Evolutionary conservation across 164 flowering plant genomes (phyloP), one percentile per base, ranked within the genome.

Genomic region (Saururus chinensis): DNA sequence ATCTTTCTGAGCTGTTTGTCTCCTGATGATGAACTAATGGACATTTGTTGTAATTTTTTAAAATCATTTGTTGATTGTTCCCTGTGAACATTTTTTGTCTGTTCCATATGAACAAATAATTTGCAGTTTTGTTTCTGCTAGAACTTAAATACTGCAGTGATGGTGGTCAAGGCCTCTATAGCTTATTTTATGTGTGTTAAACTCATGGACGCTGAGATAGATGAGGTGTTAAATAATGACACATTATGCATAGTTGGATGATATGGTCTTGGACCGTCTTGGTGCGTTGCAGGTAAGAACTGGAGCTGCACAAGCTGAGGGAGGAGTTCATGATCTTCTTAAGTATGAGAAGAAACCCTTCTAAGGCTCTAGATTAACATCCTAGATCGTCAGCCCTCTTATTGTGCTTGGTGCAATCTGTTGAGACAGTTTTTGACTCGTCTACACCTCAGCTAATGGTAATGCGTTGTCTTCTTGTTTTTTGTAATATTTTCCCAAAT

Each of bases 251-350:
- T 1, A 42, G 12, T 19, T 24, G 21, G 55, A 51, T 48, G 30
- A 9, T 23, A 23, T 49, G 19, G 20, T 6, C 6, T 40, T 40
- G 42, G 11, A 10, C 9, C 49, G 5, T 26, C 9, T 49, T 60
- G 9, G 7, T 54, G 37, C 21, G 8, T 23, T 70, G 21, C 69
- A 89, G 96, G 84, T 76, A 4, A 80, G 92, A 12, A 81, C 87
- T 1, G 89, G 88, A 49, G 96, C 96, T 11, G 92, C 93, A 24
- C 96, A 89, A 68, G 78, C 68, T 60, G 96, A 89, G 79, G 95
- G 96, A 51, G 95, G 92, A 23, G 71, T 89, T 19, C 96, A 89
- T 72, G 87, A 85, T 40, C 71, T 89, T 68, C 80, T 81, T 63
- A 79, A 81, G 54, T 87, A 84, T 73, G 87, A 87, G 64, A 89